phyloP scores from a whole-genome alignment of 2,329 filamentous ascomycete species.

The Lizonia empirigonia region DNA sequence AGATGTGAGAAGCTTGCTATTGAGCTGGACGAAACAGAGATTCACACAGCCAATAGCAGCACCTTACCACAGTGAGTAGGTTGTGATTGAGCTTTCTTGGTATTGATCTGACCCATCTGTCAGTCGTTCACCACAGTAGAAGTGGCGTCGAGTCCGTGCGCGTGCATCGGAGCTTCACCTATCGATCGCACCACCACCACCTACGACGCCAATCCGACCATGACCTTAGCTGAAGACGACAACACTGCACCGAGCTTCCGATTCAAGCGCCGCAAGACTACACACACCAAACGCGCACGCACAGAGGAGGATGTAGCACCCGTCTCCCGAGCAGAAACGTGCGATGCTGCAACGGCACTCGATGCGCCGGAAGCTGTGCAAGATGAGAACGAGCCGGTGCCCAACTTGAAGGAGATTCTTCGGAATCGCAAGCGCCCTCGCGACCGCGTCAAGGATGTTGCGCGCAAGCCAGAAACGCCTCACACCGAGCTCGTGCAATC shows the following conservation, averaged over 20 bases:
- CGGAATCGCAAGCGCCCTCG: constrained; percentile 40
- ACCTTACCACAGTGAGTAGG: too few relatives aligned
- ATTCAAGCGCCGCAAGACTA: constrained; percentile 43
- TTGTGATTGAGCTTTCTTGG: too few relatives aligned
- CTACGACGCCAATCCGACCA: constrained; percentile 11
- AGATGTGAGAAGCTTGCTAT: too few relatives aligned
- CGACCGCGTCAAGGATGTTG: constrained; percentile 29
- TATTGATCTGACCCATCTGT: too few relatives aligned
- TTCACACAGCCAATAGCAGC: too few relatives aligned
- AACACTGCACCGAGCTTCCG: constrained; percentile 24
- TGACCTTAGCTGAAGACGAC: constrained; percentile 24
- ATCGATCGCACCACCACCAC: background rate
- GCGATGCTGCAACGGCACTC: constrained; percentile 10
- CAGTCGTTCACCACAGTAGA: too few relatives aligned
- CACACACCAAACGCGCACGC: constrained; percentile 32
- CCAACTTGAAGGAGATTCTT: constrained; percentile 39
- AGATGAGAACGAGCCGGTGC: constrained; percentile 28
- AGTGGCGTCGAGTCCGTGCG: background rate
- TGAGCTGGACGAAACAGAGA: too few relatives aligned
- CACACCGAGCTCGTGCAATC: constrained; percentile 24
- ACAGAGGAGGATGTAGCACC: constrained; percentile 15
- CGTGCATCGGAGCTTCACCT: background rate
- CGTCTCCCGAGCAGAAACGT: constrained; percentile 5
- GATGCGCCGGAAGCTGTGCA: constrained; percentile 17
- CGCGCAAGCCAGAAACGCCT: constrained; percentile 25